Evolutionary conservation across 2,329 filamentous ascomycete species (phyloP).

Genomic region (Cordyceps cicadae): DNA sequence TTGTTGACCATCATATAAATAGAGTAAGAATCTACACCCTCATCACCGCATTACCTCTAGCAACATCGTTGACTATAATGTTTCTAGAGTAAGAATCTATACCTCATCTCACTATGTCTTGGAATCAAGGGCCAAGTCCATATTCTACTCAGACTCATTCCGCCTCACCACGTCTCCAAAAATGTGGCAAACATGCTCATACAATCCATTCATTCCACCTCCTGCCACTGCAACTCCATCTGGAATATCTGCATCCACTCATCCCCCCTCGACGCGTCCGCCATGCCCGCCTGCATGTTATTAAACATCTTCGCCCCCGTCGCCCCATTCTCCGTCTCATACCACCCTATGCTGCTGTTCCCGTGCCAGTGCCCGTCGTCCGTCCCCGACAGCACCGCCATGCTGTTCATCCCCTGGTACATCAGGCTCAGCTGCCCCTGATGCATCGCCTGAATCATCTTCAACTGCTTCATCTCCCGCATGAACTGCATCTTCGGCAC

Average conservation of each 20-base stretch:
- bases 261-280: constrained; percentile 18
- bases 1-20: too few relatives aligned
- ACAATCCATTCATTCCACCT: constrained; percentile 22
- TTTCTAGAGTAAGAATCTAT: too few relatives aligned
- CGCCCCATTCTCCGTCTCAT: constrained; percentile 27
- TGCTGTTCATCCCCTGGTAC: constrained; percentile 25
- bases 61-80: too few relatives aligned
- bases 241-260: constrained; percentile 22
- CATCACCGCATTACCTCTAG: too few relatives aligned
- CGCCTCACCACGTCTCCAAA: too few relatives aligned
- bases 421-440: constrained; percentile 25
- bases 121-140: too few relatives aligned
- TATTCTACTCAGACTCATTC: too few relatives aligned
- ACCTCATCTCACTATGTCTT: too few relatives aligned
- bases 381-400: constrained; percentile 19
- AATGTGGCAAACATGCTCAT: too few relatives aligned
- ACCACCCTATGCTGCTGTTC: constrained; percentile 26
- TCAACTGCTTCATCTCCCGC: constrained; percentile 21
- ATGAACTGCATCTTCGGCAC: constrained; percentile 24
- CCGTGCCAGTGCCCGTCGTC: constrained; percentile 26
- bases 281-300: constrained; percentile 25
- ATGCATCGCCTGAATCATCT: constrained; percentile 26
- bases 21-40: not conserved
- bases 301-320: constrained; percentile 26
- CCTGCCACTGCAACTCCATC: constrained; percentile 21